Percentiles rank a stretch among this genome's conserved stretches.
Evolutionary conservation across 441 rosid species (phyloP).

Genomic region (Brassica balearica): DNA sequence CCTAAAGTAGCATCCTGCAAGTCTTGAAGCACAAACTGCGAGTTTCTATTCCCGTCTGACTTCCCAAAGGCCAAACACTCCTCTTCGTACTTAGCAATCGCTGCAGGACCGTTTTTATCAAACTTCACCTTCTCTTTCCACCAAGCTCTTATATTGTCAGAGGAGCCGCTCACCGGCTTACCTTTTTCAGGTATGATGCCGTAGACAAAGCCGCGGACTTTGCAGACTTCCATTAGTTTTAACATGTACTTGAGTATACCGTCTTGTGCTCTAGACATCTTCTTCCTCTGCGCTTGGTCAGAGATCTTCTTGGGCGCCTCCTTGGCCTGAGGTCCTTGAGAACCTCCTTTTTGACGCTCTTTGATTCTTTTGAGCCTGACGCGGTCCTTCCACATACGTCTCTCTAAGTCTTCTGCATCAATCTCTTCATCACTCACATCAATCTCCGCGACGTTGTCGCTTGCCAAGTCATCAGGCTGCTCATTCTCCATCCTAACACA

Average conservation of each 20-base stretch:
- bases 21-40: constrained; percentile 79
- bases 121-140: constrained; percentile 99
- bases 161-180: constrained; percentile 90
- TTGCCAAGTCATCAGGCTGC: constrained; percentile 68
- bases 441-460: constrained; percentile 83
- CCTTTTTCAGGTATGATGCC: constrained; percentile 98
- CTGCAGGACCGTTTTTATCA: constrained; percentile 98
- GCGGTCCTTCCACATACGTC: constrained; percentile 97
- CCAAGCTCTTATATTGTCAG: constrained; percentile 98
- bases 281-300: constrained; percentile 97
- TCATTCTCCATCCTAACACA: constrained; percentile 45
- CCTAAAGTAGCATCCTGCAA: constrained; percentile 98
- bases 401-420: constrained; percentile 82
- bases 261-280: constrained; percentile 99
- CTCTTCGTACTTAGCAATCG: constrained; percentile 84
- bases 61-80: constrained; percentile 72
- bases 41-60: constrained; percentile 68
- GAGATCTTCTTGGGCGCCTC: constrained; percentile 56
- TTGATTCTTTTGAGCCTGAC: constrained; percentile 85
- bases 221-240: constrained; percentile 98
- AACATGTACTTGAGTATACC: constrained; percentile 99
- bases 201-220: constrained; percentile 94
- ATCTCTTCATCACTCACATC: constrained; percentile 99
- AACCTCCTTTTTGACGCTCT: constrained; percentile 70
- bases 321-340: constrained; percentile 48